Evolutionary conservation across 345 rosid species (phyloP).

Genomic region (Aegle marmelos): DNA sequence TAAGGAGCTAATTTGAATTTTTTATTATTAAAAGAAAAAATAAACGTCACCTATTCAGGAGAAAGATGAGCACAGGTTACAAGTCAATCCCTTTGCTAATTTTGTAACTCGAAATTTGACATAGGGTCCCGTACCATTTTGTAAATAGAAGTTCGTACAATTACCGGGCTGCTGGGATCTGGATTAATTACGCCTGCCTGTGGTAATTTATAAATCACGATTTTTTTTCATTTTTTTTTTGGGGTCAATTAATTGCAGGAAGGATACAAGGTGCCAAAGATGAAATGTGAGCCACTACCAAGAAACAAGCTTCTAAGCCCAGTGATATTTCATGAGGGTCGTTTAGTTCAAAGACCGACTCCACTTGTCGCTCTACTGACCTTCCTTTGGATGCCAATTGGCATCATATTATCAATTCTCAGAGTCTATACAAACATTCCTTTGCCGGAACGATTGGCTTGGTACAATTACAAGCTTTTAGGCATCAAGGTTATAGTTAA

Average conservation of each 20-base stretch:
- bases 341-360: conserved; percentile 66
- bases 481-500: conserved; percentile 57
- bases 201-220: neutral
- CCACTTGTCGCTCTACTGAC: conserved; percentile 61
- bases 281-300: conserved; percentile 63
- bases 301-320: conserved; percentile 72
- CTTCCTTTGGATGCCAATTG: conserved; percentile 69
- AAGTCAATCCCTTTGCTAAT: neutral
- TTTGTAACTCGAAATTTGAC: too few species aligned
- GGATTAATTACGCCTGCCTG: too few species aligned
- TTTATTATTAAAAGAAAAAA: too few species aligned
- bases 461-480: conserved; percentile 51
- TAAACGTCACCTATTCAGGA: neutral
- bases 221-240: neutral
- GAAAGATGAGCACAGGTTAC: neutral
- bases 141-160: too few species aligned
- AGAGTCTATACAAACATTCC: conserved; percentile 66
- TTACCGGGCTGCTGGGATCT: too few species aligned
- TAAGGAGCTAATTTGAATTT: neutral
- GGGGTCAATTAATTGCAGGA: conserved; percentile 39
- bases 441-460: conserved; percentile 57
- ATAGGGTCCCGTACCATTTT: too few species aligned
- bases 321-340: conserved; percentile 71
- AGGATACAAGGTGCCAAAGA: conserved; percentile 61
- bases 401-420: conserved; percentile 47